These are phyloP conservation scores for Aspergillus taichungensis DNA, from an alignment of 495 filamentous ascomycete species.

Conservation along the genomic window DNA sequence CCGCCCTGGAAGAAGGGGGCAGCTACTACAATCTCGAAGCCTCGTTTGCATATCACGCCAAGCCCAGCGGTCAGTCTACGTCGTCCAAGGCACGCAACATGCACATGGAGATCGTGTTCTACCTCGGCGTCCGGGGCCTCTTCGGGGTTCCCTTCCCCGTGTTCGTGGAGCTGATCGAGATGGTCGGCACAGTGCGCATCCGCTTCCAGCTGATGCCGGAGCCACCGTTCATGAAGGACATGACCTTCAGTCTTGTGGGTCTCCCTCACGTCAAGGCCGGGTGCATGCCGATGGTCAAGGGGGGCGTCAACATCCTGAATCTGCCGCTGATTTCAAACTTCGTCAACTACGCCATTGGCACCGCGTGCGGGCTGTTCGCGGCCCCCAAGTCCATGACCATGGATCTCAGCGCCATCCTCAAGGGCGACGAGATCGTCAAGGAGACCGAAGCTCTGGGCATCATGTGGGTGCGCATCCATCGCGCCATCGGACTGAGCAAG, in stretches of 20 bases:
- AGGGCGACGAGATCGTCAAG: conserved; percentile 84
- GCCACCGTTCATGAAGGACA: conserved; percentile 80
- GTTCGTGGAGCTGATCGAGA: conserved; percentile 75
- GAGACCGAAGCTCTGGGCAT: conserved; percentile 78
- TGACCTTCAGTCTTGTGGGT: conserved; percentile 91
- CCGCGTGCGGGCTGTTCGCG: conserved; percentile 82
- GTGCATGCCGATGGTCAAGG: conserved; percentile 85
- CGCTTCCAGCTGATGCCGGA: conserved; percentile 80
- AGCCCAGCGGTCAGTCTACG: conserved; percentile 56
- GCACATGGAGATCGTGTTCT: conserved; percentile 95
- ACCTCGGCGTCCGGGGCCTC: conserved; percentile 60
- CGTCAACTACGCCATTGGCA: conserved; percentile 89
- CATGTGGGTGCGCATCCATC: conserved; percentile 85
- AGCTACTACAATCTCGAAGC: conserved; percentile 92
- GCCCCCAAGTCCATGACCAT: conserved; percentile 94
- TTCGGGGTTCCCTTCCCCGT: conserved; percentile 87
- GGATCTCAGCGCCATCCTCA: conserved; percentile 80
- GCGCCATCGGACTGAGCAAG: conserved; percentile 78
- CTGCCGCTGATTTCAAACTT: conserved; percentile 91
- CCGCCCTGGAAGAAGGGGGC: conserved; percentile 83
- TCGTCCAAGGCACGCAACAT: conserved; percentile 83
- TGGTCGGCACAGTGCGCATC: conserved; percentile 79
- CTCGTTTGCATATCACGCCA: conserved; percentile 88
- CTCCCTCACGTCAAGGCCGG: conserved; percentile 79
- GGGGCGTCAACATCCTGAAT: conserved; percentile 85